Conservation (phyloP, 2,329 filamentous ascomycete genomes). For the Cercospora canescens region DNA sequence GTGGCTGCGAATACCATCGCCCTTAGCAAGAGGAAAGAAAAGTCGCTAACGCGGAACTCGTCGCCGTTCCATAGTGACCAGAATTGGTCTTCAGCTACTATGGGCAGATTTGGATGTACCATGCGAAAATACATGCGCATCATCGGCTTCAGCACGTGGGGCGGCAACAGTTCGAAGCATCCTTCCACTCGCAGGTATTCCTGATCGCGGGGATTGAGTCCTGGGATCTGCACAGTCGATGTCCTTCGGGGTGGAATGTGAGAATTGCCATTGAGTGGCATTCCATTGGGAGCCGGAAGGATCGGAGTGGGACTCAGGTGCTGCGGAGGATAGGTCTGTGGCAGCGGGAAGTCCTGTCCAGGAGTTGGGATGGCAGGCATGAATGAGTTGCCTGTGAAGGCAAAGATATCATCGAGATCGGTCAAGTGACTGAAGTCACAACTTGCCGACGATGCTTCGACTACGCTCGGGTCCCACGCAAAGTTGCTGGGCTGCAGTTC, state of each 20-base stretch:
- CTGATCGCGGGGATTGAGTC: constrained; percentile 22
- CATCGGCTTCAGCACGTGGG: constrained; percentile 15
- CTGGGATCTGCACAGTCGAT: constrained; percentile 22
- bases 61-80: constrained; percentile 21
- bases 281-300: constrained; percentile 12
- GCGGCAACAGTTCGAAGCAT: constrained; percentile 22
- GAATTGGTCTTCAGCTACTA: constrained; percentile 23
- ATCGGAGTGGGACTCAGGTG: constrained; percentile 16
- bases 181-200: constrained; percentile 22
- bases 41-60: constrained; percentile 13
- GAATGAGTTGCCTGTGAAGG: constrained; percentile 25
- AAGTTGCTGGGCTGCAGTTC: constrained; percentile 19
- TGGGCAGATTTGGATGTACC: constrained; percentile 22
- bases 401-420: constrained; percentile 26
- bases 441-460: constrained; percentile 22
- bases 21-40: constrained; percentile 16
- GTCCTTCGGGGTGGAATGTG: constrained; percentile 14
- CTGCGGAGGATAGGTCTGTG: constrained; percentile 15
- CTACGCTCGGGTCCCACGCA: constrained; percentile 22
- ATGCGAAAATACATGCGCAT: constrained; percentile 23
- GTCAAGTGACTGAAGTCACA: constrained; percentile 26
- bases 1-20: constrained; percentile 23
- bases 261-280: constrained; percentile 4
- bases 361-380: constrained; percentile 17
- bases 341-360: constrained; percentile 15